A percentile compares a stretch with the other conserved stretches of the same genome.
Conservation (phyloP, 1,284 basidiomycete species). For the Vanrija sp. region DNA sequence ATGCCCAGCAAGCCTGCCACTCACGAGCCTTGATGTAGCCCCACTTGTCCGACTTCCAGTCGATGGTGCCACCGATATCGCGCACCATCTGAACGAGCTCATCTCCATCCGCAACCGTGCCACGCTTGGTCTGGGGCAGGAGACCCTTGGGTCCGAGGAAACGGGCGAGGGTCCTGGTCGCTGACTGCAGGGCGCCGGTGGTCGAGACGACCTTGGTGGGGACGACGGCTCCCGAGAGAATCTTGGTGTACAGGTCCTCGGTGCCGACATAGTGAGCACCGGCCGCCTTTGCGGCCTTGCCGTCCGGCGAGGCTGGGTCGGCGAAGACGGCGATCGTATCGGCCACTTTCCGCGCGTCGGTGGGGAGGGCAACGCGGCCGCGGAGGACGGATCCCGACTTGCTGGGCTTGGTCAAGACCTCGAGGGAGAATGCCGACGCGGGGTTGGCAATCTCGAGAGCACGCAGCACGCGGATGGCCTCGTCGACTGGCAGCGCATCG, state of each 20-base stretch:
- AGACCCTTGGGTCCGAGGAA: constrained; percentile 88
- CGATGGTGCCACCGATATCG: constrained; percentile 73
- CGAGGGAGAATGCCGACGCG: constrained; percentile 70
- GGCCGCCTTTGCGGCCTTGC: constrained; percentile 66
- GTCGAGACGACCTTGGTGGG: constrained; percentile 61
- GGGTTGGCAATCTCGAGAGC: constrained; percentile 73
- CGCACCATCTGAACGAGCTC: constrained; percentile 69
- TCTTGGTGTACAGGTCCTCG: constrained; percentile 69
- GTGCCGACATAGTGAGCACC: constrained; percentile 85
- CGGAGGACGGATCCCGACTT: constrained; percentile 73
- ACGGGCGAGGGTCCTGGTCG: constrained; percentile 78
- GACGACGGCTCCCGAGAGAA: constrained; percentile 37
- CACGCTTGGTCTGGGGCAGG: constrained; percentile 91
- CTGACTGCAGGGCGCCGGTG: constrained; percentile 68
- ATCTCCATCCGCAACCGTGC: constrained; percentile 81
- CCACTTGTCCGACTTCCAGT: constrained; percentile 87
- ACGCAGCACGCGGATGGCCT: constrained; percentile 41
- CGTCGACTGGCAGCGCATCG: constrained; percentile 33
- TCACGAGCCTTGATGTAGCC: constrained; percentile 76
- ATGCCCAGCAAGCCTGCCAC: constrained; percentile 34
- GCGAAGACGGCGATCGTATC: constrained; percentile 82
- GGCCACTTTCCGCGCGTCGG: constrained; percentile 64
- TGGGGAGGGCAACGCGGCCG: constrained; percentile 66
- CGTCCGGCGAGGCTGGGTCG: constrained; percentile 50
- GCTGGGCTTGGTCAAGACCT: constrained; percentile 69